phyloP scores from a whole-genome alignment of 2,329 filamentous ascomycete genomes.

The Ophiostoma himal-ulmi region DNA sequence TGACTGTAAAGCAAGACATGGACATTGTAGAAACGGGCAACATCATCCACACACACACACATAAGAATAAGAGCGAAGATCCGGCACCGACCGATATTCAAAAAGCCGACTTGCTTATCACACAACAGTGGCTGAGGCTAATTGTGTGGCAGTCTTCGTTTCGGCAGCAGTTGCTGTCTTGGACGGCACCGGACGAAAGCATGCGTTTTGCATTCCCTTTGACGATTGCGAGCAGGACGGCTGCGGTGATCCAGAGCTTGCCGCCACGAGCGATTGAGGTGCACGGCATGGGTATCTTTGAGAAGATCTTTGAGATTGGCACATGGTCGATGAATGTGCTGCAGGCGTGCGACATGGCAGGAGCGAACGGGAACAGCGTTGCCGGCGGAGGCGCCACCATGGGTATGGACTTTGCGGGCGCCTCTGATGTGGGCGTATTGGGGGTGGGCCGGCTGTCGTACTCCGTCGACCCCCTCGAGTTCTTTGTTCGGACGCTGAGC shows the following conservation, averaged over 20 bases:
- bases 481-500: slow-evolving; percentile 41
- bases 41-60: not conserved
- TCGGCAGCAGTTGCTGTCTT: slow-evolving; percentile 58
- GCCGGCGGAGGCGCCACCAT: slow-evolving; percentile 25
- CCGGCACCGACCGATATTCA: slow-evolving; percentile 56
- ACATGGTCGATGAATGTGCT: slow-evolving; percentile 43
- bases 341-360: slow-evolving; percentile 33
- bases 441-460: slow-evolving; percentile 33
- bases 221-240: slow-evolving; percentile 54
- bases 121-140: slow-evolving; percentile 63
- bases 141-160: slow-evolving; percentile 70
- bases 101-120: slow-evolving; percentile 62
- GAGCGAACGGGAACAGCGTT: slow-evolving; percentile 19
- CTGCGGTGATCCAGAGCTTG: slow-evolving; percentile 39
- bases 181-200: slow-evolving; percentile 50
- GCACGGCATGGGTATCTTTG: slow-evolving; percentile 46
- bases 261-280: slow-evolving; percentile 41
- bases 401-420: slow-evolving; percentile 33
- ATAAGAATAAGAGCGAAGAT: slow-evolving; percentile 23
- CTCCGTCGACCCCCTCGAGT: slow-evolving; percentile 38
- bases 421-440: slow-evolving; percentile 33
- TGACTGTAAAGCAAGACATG: slow-evolving; percentile 15
- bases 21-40: not conserved
- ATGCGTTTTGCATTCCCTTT: slow-evolving; percentile 59
- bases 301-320: slow-evolving; percentile 46